Base-by-base conservation (phyloP, 1,284 basidiomycete species). In the Spongispora temasekensis region DNA sequence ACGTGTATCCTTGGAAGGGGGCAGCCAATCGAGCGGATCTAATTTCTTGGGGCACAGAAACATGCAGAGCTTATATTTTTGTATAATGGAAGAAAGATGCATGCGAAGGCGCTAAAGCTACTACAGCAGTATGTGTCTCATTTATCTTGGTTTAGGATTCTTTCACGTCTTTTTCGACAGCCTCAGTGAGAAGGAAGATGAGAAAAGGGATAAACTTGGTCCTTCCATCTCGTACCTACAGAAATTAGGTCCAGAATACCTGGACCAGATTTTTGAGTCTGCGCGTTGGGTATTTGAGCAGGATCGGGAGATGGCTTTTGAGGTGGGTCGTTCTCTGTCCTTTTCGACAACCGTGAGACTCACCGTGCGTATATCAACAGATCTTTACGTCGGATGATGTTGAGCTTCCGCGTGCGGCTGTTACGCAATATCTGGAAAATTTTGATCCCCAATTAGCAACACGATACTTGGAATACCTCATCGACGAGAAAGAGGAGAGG, bases 331-430 rank as follows among this genome's bases (percentile, higher is more conserved):
- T 46, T 1, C 50, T 51, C 10, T 37, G n/a, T n/a, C n/a, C 53
- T 56, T 53, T 56, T 25, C 28, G 27, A 50, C 37, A 17, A 23
- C 31, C 40, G 35, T 50, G 40, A 21, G 21, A 34, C 17, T 52
- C 17, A 57, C 44, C 27, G 8, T 8, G 1, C 13, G 42, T 56
- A 5, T 19, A 48, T 0, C 68, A 97, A 34, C 68, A 97, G 90
- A 94, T 99, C 55, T 99, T 99, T 73, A 95, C 90, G 1, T 95
- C 95, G 0, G 97, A 98, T 70, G 94, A 97, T 62, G 91, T 91
- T 2, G 93, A 95, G 56, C 81, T 97, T 19, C 94, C 95, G n/a
- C 84, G 87, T 13, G 78, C 83, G 37, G 79, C 80, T 7, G 93
- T 97, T 1, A 87, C 88, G 3, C 82, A 88, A 55, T 95, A 91